A percentile compares a stretch with the other conserved stretches of the same genome.
Evolutionary conservation across 805 yeast genomes (phyloP).

Genomic region (Candida dajiaensis): DNA sequence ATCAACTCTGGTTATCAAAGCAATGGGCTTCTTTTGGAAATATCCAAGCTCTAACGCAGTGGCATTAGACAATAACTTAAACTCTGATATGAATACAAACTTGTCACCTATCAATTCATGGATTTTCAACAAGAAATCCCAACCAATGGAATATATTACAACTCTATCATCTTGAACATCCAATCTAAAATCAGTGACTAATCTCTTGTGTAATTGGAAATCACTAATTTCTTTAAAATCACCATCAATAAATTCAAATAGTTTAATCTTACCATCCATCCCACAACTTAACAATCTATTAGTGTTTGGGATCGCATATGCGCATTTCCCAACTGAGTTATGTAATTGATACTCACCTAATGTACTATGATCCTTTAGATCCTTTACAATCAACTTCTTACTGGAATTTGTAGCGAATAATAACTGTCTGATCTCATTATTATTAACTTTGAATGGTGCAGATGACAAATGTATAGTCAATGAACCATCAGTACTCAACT

Average conservation of each 20-base stretch:
- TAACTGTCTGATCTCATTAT: constrained; percentile 6
- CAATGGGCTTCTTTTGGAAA: constrained; percentile 26
- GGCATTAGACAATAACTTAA: constrained; percentile 44
- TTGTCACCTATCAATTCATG: constrained; percentile 23
- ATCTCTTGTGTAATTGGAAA: constrained; percentile 32
- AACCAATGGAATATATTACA: constrained; percentile 47
- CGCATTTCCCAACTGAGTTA: constrained; percentile 30
- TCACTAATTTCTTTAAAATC: constrained; percentile 11
- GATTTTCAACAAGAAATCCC: constrained; percentile 45
- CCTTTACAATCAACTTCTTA: constrained; percentile 13
- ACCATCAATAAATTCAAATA: constrained; percentile 15
- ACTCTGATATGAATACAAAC: constrained; percentile 17
- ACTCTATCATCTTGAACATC: constrained; percentile 9
- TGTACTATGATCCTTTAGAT: constrained; percentile 7
- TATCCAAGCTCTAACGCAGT: constrained; percentile 40
- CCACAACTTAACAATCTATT: constrained; percentile 37
- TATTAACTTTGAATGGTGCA: constrained; percentile 16
- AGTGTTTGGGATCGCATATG: constrained; percentile 24
- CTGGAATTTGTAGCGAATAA: constrained; percentile 16
- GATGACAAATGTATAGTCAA: constrained; percentile 19
- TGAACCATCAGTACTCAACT: constrained; percentile 2
- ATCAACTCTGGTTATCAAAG: constrained; percentile 55
- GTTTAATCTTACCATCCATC: constrained; percentile 43
- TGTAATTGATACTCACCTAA: not conserved
- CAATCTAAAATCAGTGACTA: constrained; percentile 31